Evolutionary conservation across 306 rosid species (phyloP), one percentile per base, ranked within the genome.

Genomic region (Vigna hirtella): DNA sequence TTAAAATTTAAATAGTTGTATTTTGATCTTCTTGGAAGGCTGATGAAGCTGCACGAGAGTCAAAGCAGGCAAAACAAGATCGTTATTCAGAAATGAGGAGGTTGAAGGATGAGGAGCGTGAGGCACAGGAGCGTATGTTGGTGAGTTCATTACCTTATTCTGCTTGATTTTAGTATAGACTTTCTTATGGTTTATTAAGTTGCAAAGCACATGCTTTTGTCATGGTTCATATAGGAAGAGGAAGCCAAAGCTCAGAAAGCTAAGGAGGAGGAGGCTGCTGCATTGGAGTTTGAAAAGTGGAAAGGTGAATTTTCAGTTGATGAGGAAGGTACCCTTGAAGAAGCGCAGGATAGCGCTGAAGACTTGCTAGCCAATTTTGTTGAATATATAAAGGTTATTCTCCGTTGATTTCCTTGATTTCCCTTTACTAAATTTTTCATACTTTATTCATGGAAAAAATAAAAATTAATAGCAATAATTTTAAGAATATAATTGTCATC

Each of bases 231-330:
- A 30, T 76, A 96, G 98, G 99, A 96, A 83, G 99, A 96, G 87
- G 98, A 93, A 83, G 99, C 96, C 72, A 77, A 65, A 82, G 96
- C 93, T 66, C 96, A 82, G 72, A 93, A 88, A 84, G 99, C 96
- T 69, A 88, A 82, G 93, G 99, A 93, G 82, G 99, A 93, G 83
- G 98, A 88, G 77, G 97, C 93, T 79, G 97, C 99, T 79, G 96
- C 98, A 22, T 76, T 91, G 63, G 99, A 96, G 83, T 93, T 95
- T 86, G 98, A 93, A 20, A 96, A 93, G 88, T 96, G 99, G 99
- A 96, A 93, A 84, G 98, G 96, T 0, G 99, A 90, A 62, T 91
- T 96, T 84, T 93, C 99, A 12, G 76, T 96, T 36, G 99, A 96
- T 82, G 98, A 87, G 62, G 99, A 96, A 89, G 99, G 99, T 77